phyloP scores from a whole-genome alignment of 306 rosid species.

The Ormosia emarginata region DNA sequence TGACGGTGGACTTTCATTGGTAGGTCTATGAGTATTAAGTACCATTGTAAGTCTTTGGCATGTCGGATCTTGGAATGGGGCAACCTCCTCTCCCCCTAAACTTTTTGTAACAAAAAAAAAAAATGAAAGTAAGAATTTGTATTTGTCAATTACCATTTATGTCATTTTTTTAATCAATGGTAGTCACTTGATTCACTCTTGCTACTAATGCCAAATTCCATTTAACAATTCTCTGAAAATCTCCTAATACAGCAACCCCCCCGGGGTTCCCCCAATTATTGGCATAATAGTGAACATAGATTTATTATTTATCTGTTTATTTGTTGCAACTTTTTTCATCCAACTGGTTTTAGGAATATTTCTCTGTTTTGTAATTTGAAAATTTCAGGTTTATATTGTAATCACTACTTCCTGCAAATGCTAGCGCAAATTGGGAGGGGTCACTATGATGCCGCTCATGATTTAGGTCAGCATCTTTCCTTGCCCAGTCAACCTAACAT shows the following conservation, averaged over 20 bases:
- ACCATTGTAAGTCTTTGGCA: neutral
- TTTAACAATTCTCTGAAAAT: neutral
- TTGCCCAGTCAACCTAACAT: neutral
- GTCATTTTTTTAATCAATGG: neutral
- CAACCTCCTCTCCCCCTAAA: neutral
- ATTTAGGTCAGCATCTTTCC: conserved; percentile 55
- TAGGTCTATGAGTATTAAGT: neutral
- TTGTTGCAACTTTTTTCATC: conserved; percentile 3
- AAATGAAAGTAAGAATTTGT: neutral
- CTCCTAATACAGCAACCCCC: neutral
- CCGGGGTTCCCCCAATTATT: neutral
- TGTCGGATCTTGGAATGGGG: neutral
- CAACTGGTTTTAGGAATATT: neutral
- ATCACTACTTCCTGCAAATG: conserved; percentile 91
- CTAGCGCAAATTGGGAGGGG: conserved; percentile 83
- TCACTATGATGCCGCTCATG: conserved; percentile 60
- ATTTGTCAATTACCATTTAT: neutral
- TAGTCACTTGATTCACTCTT: neutral
- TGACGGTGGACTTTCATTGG: neutral
- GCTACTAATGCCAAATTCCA: neutral
- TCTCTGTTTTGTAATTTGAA: conserved; percentile 10
- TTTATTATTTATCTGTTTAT: neutral
- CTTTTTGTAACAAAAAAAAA: neutral
- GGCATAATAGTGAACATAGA: neutral
- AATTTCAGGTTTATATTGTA: conserved; percentile 74